These are phyloP conservation scores for Drechslera avenae DNA, from an alignment of 2,329 filamentous ascomycete genomes.

Conservation along the genomic window DNA sequence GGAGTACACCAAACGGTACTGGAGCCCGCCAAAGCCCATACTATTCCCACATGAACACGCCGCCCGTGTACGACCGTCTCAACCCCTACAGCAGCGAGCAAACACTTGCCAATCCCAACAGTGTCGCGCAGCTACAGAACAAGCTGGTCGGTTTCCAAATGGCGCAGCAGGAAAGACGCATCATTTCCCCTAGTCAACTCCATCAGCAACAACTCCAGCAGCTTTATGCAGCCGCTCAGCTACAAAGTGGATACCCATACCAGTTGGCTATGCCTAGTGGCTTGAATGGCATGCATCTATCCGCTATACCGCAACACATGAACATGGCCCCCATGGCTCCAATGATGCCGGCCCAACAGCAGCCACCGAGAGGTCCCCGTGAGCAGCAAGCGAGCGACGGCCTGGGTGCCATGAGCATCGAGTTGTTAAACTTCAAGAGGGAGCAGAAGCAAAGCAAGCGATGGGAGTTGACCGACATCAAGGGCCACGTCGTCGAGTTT, in stretches of 20 bases:
- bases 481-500: slow-evolving; percentile 87
- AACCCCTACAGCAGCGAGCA: slow-evolving; percentile 52
- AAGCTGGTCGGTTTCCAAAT: slow-evolving; percentile 56
- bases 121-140: slow-evolving; percentile 54
- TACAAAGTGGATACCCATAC: slow-evolving; percentile 44
- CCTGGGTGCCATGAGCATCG: slow-evolving; percentile 67
- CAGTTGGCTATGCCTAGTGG: slow-evolving; percentile 46
- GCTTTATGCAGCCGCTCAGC: slow-evolving; percentile 44
- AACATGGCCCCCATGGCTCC: slow-evolving; percentile 42
- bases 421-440: slow-evolving; percentile 80
- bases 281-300: slow-evolving; percentile 46
- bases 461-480: slow-evolving; percentile 88
- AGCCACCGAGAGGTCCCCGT: slow-evolving; percentile 53
- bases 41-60: slow-evolving; percentile 54
- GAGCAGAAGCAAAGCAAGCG: slow-evolving; percentile 74
- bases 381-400: slow-evolving; percentile 59
- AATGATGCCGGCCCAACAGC: slow-evolving; percentile 46
- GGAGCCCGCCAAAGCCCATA: slow-evolving; percentile 54
- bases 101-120: slow-evolving; percentile 50
- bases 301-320: slow-evolving; percentile 42
- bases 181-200: slow-evolving; percentile 38
- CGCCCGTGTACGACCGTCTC: slow-evolving; percentile 51
- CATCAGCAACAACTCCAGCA: slow-evolving; percentile 43
- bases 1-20: slow-evolving; percentile 52
- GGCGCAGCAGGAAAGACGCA: slow-evolving; percentile 48